Evolutionary conservation across 169 alveolate genomes (phyloP), one percentile per base, ranked within the genome.

Genomic region (Neospora caninum): DNA sequence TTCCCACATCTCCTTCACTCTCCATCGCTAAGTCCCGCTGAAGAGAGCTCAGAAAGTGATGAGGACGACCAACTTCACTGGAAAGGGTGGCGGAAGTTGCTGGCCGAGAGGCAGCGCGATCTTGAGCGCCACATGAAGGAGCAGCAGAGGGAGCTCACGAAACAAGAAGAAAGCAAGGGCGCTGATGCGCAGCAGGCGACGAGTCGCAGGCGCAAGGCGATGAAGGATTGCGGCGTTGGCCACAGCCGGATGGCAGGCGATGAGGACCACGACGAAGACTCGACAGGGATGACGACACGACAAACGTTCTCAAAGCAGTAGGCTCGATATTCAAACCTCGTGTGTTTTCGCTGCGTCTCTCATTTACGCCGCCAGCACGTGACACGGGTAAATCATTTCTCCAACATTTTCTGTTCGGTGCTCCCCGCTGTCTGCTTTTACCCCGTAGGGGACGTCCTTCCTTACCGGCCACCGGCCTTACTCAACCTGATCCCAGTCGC

Each of bases 31-130:
- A 34, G 7, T 22, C 25, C 34, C 41, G 87, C 29, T 38, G 87
- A 78, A 39, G 87, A 78, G 31, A 78, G 45, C 45, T 18, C 42
- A 9, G 87, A 34, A 20, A 78, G 53, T 20, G 87, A 78, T 31
- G 67, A 41, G 27, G 67, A 82, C 7, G 67, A 82, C 42, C 67
- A 10, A 6, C 41, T 82, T 20, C 69, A 82, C 89, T 82, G 89
- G 89, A 82, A 82, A 41, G 58, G 93, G 34, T 88, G 93, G 93
- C 82, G 93, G 27, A 29, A 64, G 82, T 34, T 88, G 86, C 58
- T 88, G 64, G 69, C 49, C 18, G 86, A 88, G 64, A n/a, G 93
- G 20, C 93, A 88, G 34, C 34, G 93, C 42, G 93, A 41, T 20
- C 43, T 88, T 31, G 93, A 88, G 64, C 82, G 54, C 43, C 93